These are phyloP conservation scores for Tylopilus sp. DNA, from an alignment of 768 basidiomycete genomes.

Conservation along the genomic window DNA sequence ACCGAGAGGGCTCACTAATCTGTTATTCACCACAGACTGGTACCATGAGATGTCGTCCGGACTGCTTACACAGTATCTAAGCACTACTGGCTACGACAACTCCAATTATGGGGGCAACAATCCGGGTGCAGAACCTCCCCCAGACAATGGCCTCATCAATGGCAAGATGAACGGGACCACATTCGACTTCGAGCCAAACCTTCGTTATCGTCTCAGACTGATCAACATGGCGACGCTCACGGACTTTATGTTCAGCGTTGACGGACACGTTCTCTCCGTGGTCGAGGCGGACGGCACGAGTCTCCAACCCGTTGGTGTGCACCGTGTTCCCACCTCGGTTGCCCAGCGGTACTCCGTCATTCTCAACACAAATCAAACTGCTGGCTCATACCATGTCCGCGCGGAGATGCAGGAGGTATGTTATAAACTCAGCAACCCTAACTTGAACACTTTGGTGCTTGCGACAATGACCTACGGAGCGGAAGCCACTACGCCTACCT, in stretches of 20 bases:
- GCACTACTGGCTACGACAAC: constrained; percentile 23
- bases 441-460: constrained; percentile 28
- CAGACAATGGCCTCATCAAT: constrained; percentile 37
- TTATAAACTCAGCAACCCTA: constrained; percentile 30
- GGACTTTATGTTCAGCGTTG: constrained; percentile 42
- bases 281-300: constrained; percentile 48
- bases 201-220: constrained; percentile 45
- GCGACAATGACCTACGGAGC: constrained; percentile 29
- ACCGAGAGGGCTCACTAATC: not conserved
- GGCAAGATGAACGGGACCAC: constrained; percentile 24
- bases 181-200: constrained; percentile 34
- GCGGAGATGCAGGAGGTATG: constrained; percentile 33
- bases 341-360: constrained; percentile 51
- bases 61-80: constrained; percentile 30
- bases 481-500: constrained; percentile 19
- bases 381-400: constrained; percentile 36
- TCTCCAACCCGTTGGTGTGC: constrained; percentile 37
- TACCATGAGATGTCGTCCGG: constrained; percentile 31
- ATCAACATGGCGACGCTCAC: constrained; percentile 48
- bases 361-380: constrained; percentile 38
- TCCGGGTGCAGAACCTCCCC: constrained; percentile 35
- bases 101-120: constrained; percentile 30
- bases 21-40: constrained; percentile 25
- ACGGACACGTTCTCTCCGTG: constrained; percentile 43
- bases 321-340: constrained; percentile 39